Conservation (phyloP, 305 asterid genomes). For the Solanum hybrid region DNA sequence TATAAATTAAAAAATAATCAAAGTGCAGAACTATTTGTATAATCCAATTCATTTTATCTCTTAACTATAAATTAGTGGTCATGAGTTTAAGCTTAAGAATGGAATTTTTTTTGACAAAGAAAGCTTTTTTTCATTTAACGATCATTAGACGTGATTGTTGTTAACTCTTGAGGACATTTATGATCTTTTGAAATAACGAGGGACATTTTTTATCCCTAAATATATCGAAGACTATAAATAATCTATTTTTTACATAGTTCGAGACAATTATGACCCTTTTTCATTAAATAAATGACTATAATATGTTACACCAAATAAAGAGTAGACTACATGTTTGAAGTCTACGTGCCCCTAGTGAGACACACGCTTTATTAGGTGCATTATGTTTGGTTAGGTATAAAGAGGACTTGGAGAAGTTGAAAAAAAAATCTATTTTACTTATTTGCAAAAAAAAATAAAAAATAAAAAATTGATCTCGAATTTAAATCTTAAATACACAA, state of each 20-base stretch:
- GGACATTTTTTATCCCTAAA: too few species aligned
- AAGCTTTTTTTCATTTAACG: too few species aligned
- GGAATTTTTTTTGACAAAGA: too few species aligned
- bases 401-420: not conserved
- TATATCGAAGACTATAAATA: too few species aligned
- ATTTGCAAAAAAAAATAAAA: not conserved
- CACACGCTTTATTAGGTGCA: not conserved
- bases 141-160: accelerated
- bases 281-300: too few species aligned
- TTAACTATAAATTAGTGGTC: too few species aligned
- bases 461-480: not conserved
- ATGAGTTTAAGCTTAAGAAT: too few species aligned
- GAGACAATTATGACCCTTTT: too few species aligned
- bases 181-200: not conserved
- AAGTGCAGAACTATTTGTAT: too few species aligned
- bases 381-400: not conserved
- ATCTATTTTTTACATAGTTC: too few species aligned
- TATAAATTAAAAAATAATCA: too few species aligned
- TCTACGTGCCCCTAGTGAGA: not conserved
- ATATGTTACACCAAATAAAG: not conserved
- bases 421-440: not conserved
- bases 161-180: accelerated
- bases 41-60: too few species aligned
- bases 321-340: not conserved
- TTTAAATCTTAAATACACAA: not conserved